Evolutionary conservation across 257 asterid genomes (phyloP).

Genomic region (Nicotiana paniculata): DNA sequence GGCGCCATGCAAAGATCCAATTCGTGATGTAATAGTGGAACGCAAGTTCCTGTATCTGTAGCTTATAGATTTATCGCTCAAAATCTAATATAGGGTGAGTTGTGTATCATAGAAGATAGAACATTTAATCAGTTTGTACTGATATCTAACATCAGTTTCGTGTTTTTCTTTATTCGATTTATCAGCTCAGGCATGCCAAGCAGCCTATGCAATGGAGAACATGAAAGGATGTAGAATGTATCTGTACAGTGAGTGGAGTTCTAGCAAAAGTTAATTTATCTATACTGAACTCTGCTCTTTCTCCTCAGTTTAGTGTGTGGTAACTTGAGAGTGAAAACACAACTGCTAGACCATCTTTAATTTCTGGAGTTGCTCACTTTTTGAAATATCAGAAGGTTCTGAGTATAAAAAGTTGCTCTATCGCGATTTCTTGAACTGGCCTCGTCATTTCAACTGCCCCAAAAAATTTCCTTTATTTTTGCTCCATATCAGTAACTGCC

Average conservation of each 20-base stretch:
- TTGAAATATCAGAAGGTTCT: not conserved
- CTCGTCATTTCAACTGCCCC: not conserved
- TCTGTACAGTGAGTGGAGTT: not conserved
- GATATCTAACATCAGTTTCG: not conserved
- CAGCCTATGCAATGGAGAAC: slow-evolving; percentile 1
- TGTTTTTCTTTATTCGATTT: not conserved
- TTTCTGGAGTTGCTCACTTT: not conserved
- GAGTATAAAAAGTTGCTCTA: not conserved
- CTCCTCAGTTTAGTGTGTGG: not conserved
- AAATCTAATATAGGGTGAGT: not conserved
- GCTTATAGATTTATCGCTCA: not conserved
- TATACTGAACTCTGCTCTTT: not conserved
- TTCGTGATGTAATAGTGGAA: slow-evolving; percentile 19
- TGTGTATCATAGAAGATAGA: not conserved
- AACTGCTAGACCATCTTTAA: not conserved
- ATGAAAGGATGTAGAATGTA: not conserved
- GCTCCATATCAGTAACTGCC: no score
- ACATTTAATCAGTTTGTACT: not conserved
- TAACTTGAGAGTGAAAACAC: not conserved
- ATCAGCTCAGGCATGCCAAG: not conserved
- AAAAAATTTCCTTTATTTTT: no score
- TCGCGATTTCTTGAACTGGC: not conserved
- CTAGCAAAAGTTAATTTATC: not conserved
- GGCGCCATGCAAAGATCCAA: slow-evolving; percentile 7
- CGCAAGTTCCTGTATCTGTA: slow-evolving; percentile 29